These are phyloP conservation scores for Trametes pubescens DNA, from an alignment of 1,284 basidiomycete genomes.

Conservation along the genomic window DNA sequence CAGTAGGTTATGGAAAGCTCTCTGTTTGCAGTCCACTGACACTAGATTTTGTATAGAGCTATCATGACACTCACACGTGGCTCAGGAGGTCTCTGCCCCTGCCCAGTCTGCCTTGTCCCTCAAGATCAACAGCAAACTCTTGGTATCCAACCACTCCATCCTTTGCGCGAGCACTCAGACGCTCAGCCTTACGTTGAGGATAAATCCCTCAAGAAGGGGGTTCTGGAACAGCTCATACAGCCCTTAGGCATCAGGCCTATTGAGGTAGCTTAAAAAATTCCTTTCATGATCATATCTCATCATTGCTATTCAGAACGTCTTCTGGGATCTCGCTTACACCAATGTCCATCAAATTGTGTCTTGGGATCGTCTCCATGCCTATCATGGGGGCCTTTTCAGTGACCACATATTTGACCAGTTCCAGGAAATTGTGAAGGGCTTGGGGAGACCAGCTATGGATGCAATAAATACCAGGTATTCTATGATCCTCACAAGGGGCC, in stretches of 20 bases:
- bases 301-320: slow-evolving; percentile 47
- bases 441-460: slow-evolving; percentile 15
- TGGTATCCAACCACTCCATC: not conserved
- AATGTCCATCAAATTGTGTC: slow-evolving; percentile 44
- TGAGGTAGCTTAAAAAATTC: too few species aligned
- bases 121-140: slow-evolving; percentile 12
- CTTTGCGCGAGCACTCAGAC: not conserved
- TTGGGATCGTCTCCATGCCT: slow-evolving; percentile 49
- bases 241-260: too few species aligned
- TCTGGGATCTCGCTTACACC: slow-evolving; percentile 40
- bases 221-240: too few species aligned
- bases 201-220: too few species aligned
- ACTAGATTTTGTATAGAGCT: slow-evolving; percentile 11
- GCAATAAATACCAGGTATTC: not conserved
- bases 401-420: slow-evolving; percentile 42
- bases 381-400: slow-evolving; percentile 44
- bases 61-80: slow-evolving; percentile 33
- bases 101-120: slow-evolving; percentile 33
- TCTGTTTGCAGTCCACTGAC: not conserved
- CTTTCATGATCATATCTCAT: too few species aligned
- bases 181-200: slow-evolving; percentile 37
- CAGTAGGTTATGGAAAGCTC: slow-evolving; percentile 26
- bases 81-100: slow-evolving; percentile 19
- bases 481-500: too few species aligned
- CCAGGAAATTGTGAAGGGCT: slow-evolving; percentile 29